A percentile compares a stretch with the other conserved stretches of the same genome.
Conservation (phyloP, 805 yeast species). For the Metschnikowia hibisci region DNA sequence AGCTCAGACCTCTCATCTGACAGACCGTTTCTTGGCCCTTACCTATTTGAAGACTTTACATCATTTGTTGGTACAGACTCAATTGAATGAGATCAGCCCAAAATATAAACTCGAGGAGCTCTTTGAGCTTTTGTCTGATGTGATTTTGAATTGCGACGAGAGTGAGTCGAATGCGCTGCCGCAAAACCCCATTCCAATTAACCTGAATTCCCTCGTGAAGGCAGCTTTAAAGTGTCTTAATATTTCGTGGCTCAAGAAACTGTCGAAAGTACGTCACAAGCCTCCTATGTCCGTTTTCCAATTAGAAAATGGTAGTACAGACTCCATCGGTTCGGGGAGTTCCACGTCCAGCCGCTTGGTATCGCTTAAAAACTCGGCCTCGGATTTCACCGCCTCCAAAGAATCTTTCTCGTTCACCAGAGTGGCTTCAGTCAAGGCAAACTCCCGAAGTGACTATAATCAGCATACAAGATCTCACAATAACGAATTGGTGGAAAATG, state of each 20-base stretch:
- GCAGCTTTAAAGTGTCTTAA: conserved; percentile 33
- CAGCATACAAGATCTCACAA: conserved; percentile 31
- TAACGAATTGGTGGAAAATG: conserved; percentile 3
- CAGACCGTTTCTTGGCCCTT: conserved; percentile 45
- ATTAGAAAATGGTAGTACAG: neutral
- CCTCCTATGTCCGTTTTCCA: neutral
- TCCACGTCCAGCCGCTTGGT: conserved; percentile 1
- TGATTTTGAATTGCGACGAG: conserved; percentile 31
- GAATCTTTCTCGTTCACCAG: conserved; percentile 16
- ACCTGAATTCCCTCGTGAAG: conserved; percentile 21
- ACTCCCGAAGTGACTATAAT: conserved; percentile 34
- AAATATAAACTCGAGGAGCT: conserved; percentile 59
- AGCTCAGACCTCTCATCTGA: conserved; percentile 33
- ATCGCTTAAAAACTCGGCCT: conserved; percentile 10
- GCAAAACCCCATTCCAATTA: neutral
- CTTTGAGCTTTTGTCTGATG: conserved; percentile 44
- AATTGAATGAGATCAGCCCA: conserved; percentile 45
- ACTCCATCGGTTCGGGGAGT: neutral
- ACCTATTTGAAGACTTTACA: conserved; percentile 66
- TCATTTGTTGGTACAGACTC: conserved; percentile 67
- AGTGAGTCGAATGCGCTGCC: neutral
- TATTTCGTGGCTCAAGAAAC: conserved; percentile 31
- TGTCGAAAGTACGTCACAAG: neutral
- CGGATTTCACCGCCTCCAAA: conserved; percentile 13
- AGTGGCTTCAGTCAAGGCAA: conserved; percentile 33